Evolutionary conservation across 176 grass and related monocot genomes (phyloP).

Genomic region (Oryza officinalis): DNA sequence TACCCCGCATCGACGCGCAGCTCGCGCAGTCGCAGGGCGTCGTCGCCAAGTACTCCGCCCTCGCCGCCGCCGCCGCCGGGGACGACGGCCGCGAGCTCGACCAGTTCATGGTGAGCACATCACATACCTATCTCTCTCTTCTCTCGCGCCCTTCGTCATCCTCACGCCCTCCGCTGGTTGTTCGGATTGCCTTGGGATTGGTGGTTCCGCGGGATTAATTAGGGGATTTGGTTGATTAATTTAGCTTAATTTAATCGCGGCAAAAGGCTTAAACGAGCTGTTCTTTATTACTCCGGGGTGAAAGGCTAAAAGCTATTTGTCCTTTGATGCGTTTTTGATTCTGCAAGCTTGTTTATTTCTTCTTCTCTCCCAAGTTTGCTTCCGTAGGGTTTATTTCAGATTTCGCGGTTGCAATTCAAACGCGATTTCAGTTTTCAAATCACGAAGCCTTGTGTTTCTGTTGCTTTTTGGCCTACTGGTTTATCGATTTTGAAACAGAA

Average conservation of each 20-base stretch:
- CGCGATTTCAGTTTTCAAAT: not conserved
- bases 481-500: not conserved
- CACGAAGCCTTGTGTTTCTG: not conserved
- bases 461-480: not conserved
- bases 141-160: not conserved
- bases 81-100: conserved; percentile 62
- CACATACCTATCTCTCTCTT: not conserved
- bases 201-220: conserved; percentile 10
- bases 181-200: conserved; percentile 37
- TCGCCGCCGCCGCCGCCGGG: conserved; percentile 27
- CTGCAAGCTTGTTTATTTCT: not conserved
- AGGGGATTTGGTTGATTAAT: not conserved
- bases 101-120: conserved; percentile 66
- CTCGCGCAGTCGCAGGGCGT: conserved; percentile 61
- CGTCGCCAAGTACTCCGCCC: conserved; percentile 53
- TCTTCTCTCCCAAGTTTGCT: not conserved
- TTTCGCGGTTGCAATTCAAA: not conserved
- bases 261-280: not conserved
- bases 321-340: not conserved
- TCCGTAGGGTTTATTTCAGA: not conserved
- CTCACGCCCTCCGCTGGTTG: not conserved
- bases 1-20: conserved; percentile 68
- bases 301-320: conserved; percentile 13
- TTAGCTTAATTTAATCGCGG: conserved; percentile 26
- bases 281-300: conserved; percentile 15